Conservation (phyloP, 2,329 filamentous ascomycete genomes). For the Neocatenulostroma microsporum region DNA sequence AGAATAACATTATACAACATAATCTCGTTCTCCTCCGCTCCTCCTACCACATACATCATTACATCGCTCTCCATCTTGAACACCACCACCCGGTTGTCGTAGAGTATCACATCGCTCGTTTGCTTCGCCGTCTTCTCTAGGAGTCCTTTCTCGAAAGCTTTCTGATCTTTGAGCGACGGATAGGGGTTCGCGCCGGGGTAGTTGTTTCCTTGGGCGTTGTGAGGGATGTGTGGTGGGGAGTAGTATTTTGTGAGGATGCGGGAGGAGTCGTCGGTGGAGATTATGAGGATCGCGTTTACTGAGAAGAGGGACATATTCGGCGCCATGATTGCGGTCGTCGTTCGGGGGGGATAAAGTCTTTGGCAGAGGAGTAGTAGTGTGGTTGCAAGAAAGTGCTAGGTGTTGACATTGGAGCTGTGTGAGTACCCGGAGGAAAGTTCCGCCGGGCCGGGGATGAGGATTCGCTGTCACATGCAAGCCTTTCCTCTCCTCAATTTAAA, state of each 20-base stretch:
- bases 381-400: too few species aligned
- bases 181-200: slow-evolving; percentile 68
- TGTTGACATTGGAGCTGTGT: too few species aligned
- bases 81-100: slow-evolving; percentile 91
- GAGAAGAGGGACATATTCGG: slow-evolving; percentile 49
- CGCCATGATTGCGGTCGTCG: slow-evolving; percentile 38
- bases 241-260: slow-evolving; percentile 96
- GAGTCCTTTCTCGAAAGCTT: slow-evolving; percentile 91
- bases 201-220: slow-evolving; percentile 50
- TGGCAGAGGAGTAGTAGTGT: too few species aligned
- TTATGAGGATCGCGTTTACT: slow-evolving; percentile 45
- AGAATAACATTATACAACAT: slow-evolving; percentile 87
- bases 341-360: too few species aligned
- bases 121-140: slow-evolving; percentile 95
- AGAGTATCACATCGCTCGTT: slow-evolving; percentile 90
- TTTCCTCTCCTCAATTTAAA: too few species aligned
- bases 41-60: slow-evolving; percentile 90
- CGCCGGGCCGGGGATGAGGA: too few species aligned
- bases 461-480: too few species aligned
- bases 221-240: slow-evolving; percentile 58
- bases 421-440: too few species aligned
- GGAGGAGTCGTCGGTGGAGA: slow-evolving; percentile 73
- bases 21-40: slow-evolving; percentile 91
- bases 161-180: slow-evolving; percentile 83
- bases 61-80: slow-evolving; percentile 98